Base-by-base conservation (phyloP, 345 rosid species). In the Moringa oleifera region DNA sequence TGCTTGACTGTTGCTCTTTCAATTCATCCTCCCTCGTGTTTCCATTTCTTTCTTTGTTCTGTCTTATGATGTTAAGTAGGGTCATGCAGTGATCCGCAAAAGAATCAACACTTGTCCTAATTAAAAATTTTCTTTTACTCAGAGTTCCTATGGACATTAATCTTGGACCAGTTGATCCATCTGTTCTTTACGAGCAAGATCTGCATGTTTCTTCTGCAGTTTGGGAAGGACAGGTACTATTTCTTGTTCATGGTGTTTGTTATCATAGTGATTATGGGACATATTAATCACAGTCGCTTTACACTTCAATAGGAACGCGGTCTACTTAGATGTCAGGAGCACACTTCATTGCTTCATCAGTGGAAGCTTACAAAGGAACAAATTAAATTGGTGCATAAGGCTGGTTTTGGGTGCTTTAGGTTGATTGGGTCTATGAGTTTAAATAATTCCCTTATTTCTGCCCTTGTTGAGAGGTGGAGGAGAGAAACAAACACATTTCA, bases 251-350 rank as follows among this genome's bases (percentile, higher is more conserved):
- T 47, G 17, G 17, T 2, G 18, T 18, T 12, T 47, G 51, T 47
- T 12, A 17, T 47, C 19, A 12, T 2, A 18, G 2, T 47, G 51
- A 17, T 28, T 8, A 47, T 47, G 10, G 36, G 36, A 46, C 10
- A 25, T 13, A 10, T 31, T 11, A 24, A 18, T 22, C 16, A 57
- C 7, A 8, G 25, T 57, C 20, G 54, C 15, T 49, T 55, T 23
- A 52, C 12, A 41, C 6, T 41, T 19, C 20, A 46, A 59, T 65
- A 93, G 97, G 98, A 92, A 72, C 85, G 98, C 18, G 96, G 95
- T 68, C 96, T 91, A 6, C 91, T 92, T 62, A 83, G 98, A 79
- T 92, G 98, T 79, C 98, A 89, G 62, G 98, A 92, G 75, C 98
- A 92, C 65, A 92, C 98, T 6, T 92, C 96, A 0, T 89, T 89